phyloP scores from a whole-genome alignment of 768 basidiomycete species.

The Trichaptum fuscoviolaceum region DNA sequence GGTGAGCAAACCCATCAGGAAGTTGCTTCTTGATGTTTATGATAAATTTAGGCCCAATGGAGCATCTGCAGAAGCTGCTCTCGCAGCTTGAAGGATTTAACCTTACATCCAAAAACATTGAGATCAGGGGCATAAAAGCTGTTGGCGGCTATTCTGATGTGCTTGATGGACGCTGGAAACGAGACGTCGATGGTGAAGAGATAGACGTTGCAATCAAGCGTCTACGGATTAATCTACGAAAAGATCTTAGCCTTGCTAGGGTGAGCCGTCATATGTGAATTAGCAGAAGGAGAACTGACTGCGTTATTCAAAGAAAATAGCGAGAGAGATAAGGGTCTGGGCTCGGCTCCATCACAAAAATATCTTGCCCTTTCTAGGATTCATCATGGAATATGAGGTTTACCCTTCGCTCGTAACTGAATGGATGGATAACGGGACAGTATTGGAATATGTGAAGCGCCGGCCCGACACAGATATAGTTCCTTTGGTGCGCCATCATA shows the following conservation, averaged over 20 bases:
- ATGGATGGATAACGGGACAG: background rate
- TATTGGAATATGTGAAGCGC: constrained; percentile 2
- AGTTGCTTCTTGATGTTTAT: background rate
- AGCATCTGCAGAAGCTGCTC: background rate
- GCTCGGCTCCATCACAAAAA: background rate
- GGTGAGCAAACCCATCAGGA: background rate
- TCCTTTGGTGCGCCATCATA: background rate
- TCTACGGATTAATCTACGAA: background rate
- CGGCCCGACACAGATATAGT: background rate
- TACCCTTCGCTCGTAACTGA: constrained; percentile 2
- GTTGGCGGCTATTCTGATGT: background rate
- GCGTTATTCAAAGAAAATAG: background rate
- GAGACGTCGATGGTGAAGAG: background rate
- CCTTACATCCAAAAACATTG: background rate
- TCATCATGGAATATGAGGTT: background rate
- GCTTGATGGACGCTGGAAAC: background rate
- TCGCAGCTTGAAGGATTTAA: background rate
- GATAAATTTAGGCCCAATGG: background rate
- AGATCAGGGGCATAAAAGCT: background rate
- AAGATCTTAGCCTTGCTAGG: constrained; percentile 1
- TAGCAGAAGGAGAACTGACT: background rate
- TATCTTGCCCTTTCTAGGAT: background rate
- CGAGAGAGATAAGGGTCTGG: constrained; percentile 1
- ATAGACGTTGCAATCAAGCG: background rate
- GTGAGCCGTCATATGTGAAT: background rate